Conservation (phyloP, 352 stramenopile species). For the Phytophthora chlamydospora region DNA sequence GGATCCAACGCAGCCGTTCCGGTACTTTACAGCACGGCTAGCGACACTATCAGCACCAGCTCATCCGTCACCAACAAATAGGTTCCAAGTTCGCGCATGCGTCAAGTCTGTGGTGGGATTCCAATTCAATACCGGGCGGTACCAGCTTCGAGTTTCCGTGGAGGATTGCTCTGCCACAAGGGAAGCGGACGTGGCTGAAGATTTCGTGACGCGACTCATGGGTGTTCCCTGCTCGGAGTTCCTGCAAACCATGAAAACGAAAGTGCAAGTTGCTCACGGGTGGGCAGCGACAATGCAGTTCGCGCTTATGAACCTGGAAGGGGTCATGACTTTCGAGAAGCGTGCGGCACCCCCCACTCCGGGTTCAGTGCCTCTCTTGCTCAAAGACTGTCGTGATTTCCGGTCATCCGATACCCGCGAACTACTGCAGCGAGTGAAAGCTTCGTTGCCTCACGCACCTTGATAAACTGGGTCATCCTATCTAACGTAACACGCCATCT, state of each 20-base stretch:
- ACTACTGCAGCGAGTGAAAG: conserved; percentile 55
- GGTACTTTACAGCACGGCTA: conserved; percentile 54
- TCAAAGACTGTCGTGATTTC: conserved; percentile 61
- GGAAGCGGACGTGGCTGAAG: conserved; percentile 54
- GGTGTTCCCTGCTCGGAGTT: conserved; percentile 75
- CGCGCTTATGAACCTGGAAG: conserved; percentile 80
- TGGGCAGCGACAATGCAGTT: conserved; percentile 85
- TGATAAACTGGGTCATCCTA: conserved; percentile 9
- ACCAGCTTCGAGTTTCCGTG: conserved; percentile 74
- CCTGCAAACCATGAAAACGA: conserved; percentile 69
- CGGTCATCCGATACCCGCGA: conserved; percentile 38
- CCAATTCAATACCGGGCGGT: conserved; percentile 74
- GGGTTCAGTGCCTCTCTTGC: conserved; percentile 43
- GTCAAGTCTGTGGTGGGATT: conserved; percentile 87
- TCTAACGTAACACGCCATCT: background rate
- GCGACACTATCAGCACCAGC: conserved; percentile 22
- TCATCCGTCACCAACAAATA: conserved; percentile 17
- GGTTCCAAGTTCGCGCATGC: conserved; percentile 67
- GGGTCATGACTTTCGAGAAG: conserved; percentile 68
- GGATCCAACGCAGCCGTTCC: conserved; percentile 45
- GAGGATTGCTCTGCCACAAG: conserved; percentile 78
- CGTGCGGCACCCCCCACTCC: conserved; percentile 7
- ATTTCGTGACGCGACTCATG: conserved; percentile 76
- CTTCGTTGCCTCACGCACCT: conserved; percentile 6
- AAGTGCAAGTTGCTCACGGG: conserved; percentile 53